These are phyloP conservation scores for Kwoniella pini DNA, from an alignment of 768 basidiomycete genomes.

Conservation along the genomic window DNA sequence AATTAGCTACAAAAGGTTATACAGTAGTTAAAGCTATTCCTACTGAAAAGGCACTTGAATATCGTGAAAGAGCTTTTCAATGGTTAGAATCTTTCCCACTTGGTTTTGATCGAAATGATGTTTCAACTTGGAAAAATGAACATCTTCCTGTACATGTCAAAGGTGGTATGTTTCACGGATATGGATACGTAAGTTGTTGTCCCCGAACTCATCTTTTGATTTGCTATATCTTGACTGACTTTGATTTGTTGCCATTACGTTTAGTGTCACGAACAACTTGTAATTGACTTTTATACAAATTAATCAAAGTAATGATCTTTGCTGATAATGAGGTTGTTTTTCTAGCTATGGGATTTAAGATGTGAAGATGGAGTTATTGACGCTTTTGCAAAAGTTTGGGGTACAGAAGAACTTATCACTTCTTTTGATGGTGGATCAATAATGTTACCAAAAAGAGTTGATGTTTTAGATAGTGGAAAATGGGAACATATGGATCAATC, in stretches of 20 bases:
- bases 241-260: no score
- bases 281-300: background rate
- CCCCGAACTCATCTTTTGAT: background rate
- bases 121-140: conserved; percentile 39
- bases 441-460: conserved; percentile 31
- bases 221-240: no score
- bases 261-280: conserved; percentile 12
- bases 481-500: conserved; percentile 40
- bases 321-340: no score
- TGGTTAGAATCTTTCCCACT: conserved; percentile 50
- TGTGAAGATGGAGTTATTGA: conserved; percentile 37
- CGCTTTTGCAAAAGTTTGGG: conserved; percentile 48
- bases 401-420: conserved; percentile 46
- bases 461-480: conserved; percentile 21
- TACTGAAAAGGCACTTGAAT: conserved; percentile 29
- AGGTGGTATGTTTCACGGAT: conserved; percentile 41
- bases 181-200: conserved; percentile 26
- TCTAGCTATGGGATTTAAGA: conserved; percentile 42
- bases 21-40: conserved; percentile 37
- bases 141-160: conserved; percentile 38
- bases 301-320: background rate
- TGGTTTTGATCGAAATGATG: conserved; percentile 50
- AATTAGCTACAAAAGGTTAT: conserved; percentile 24
- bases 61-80: conserved; percentile 31
- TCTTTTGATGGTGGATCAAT: conserved; percentile 35